Evolutionary conservation across 1,284 basidiomycete genomes (phyloP), one percentile per base, ranked within the genome.

Genomic region (Cutaneotrichosporon cavernicola): DNA sequence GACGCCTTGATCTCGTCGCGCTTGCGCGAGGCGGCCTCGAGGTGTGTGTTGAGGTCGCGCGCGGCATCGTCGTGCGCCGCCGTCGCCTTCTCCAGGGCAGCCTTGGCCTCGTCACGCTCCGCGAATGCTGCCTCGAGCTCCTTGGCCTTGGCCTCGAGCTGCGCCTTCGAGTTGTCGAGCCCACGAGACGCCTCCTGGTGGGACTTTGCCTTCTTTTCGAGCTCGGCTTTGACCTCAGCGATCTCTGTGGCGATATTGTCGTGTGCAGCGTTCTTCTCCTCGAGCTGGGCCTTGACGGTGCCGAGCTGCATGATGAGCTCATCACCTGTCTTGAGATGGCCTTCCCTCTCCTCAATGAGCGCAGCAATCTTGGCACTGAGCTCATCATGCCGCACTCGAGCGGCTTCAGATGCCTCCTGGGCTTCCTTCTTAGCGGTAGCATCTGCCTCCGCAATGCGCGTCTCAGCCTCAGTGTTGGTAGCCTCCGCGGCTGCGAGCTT

Each of bases 1-100:
- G 61, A 30, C 34, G n/a, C 56, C 50, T 31, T 59, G 47, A 38
- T 47, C 30, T 21, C 21, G 26, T 55, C 53, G 21, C 31, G 30
- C 40, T 47, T 46, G 22, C 38, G 30, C 43, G 26, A 38, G 14
- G 60, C 34, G 11, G 18, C 32, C 52, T 40, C 50, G 30, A 36
- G 38, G 6, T 62, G 63, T 1, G 62, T 53, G 2, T 66, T 51
- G 10, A 74, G 30, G 22, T 69, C 64, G 16, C 58, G 60, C 34
- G 21, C 47, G 21, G 61, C 51, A 9, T 43, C 36, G 53, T 32
- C 51, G 50, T 66, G 65, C 6, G 60, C 50, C 46, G 60, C 26
- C 36, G 16, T 55, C 18, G 51, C 43, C 40, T 36, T 56, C 32
- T 36, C 60, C n/a, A 65, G 64, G 16, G 50, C 56, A 18, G 30